Base-by-base conservation (phyloP, 2,329 filamentous ascomycete species). In the Huntiella decipiens region DNA sequence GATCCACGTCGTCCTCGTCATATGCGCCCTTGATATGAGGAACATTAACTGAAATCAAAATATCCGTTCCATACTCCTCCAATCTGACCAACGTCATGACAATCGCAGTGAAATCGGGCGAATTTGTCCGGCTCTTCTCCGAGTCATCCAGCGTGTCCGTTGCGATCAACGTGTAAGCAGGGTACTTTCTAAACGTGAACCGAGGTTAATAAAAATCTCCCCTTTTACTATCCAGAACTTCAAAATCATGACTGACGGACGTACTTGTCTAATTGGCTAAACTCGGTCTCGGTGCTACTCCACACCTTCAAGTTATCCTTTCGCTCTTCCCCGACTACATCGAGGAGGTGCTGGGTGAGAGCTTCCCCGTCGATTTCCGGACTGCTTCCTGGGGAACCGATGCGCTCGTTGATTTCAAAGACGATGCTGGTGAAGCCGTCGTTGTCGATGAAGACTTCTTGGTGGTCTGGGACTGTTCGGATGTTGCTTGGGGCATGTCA, bases 401-500 rank as follows among this genome's bases (percentile, higher is more conserved):
- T 79, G 47, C 82, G 80, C 65, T 95, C 80, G 46, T 82, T 81
- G 56, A 96, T 84, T 56, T 96, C 88, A 61, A 95, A 73, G 54
- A 94, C 87, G 59, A 94, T 77, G 62, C 74, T 86, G 3, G 83
- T 84, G 60, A 87, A 87, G 43, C 85, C 86, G 51, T 81, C 71
- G 52, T 74, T 71, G 58, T 92, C 85, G 56, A 95, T 79, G 65
- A 78, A 94, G 54, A 95, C 81, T 67, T 95, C 88, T 65, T 96
- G 87, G 61, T 92, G 82, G 59, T 88, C 79, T 43, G 82, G 82
- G 4, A 87, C 76, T 62, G 85, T 73, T 52, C 82, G 77, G 54
- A 86, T 70, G 46, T 72, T 71, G 63, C 80, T 84, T 4, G 28
- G 2, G 16, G 37, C 11, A 33, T 22, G 31, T 43, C 46, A 40